These are phyloP conservation scores for Artemisia tridentata DNA, from an alignment of 129 eudicot genomes.

Conservation along the genomic window DNA sequence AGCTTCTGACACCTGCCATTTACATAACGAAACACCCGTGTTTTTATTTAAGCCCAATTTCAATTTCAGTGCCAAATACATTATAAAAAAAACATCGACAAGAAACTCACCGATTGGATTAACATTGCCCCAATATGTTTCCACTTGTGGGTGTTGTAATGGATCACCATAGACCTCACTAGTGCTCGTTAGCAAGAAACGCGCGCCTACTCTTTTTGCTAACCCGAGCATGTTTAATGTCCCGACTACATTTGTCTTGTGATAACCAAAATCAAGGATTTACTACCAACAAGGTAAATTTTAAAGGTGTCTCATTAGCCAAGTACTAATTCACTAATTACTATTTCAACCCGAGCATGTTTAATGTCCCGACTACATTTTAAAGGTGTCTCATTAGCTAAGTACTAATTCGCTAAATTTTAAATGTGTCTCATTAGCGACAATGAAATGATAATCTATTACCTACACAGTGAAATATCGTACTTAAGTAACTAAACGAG, in stretches of 20 bases:
- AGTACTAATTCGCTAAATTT: too few species aligned
- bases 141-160: constrained; percentile 74
- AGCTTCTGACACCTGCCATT: constrained; percentile 77
- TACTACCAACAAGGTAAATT: neutral
- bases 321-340: too few species aligned
- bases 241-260: constrained; percentile 95
- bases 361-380: too few species aligned
- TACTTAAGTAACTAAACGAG: too few species aligned
- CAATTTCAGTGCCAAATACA: neutral
- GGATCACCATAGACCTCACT: constrained; percentile 94
- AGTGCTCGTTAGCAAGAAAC: constrained; percentile 84
- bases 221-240: constrained; percentile 84
- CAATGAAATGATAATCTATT: too few species aligned
- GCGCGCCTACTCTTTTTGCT: constrained; percentile 83
- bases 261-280: constrained; percentile 36
- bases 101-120: constrained; percentile 64
- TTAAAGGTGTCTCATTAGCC: neutral
- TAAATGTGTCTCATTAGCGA: too few species aligned
- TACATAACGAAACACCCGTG: neutral
- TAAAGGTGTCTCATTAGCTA: too few species aligned
- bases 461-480: too few species aligned
- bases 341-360: too few species aligned
- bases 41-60: neutral
- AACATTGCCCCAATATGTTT: constrained; percentile 87
- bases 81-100: neutral